A percentile compares a stretch with the other conserved stretches of the same genome.
phyloP scores from a whole-genome alignment of 768 basidiomycete species.

The Goffeauzyma gilvescens region DNA sequence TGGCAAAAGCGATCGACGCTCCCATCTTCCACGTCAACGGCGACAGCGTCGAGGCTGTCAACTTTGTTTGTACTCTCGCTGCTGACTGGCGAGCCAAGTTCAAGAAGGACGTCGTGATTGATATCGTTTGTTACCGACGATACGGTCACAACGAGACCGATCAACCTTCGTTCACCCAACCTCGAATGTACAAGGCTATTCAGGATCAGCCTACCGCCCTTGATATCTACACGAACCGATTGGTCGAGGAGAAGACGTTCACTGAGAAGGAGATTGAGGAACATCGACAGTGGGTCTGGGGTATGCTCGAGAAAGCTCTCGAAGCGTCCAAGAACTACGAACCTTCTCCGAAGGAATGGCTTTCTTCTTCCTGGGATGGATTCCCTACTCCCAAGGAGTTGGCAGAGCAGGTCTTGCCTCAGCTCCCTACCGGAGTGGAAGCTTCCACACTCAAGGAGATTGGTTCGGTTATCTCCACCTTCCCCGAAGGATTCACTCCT shows the following conservation, averaged over 20 bases:
- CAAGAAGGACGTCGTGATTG: slow-evolving; percentile 96
- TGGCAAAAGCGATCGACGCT: slow-evolving; percentile 93
- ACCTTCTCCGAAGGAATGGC: slow-evolving; percentile 87
- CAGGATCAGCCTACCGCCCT: slow-evolving; percentile 80
- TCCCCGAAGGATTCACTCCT: slow-evolving; percentile 64
- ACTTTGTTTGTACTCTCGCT: slow-evolving; percentile 92
- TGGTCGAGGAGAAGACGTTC: slow-evolving; percentile 78
- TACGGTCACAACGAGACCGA: slow-evolving; percentile 99
- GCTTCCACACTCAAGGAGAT: slow-evolving; percentile 58
- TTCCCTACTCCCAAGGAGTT: slow-evolving; percentile 95
- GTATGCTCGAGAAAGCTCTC: slow-evolving; percentile 92
- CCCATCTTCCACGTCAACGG: slow-evolving; percentile 99
- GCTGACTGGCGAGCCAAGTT: slow-evolving; percentile 96
- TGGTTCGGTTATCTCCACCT: slow-evolving; percentile 69
- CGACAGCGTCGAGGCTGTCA: slow-evolving; percentile 94
- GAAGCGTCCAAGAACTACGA: slow-evolving; percentile 87
- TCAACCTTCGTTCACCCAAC: slow-evolving; percentile 96
- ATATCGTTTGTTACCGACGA: slow-evolving; percentile 96
- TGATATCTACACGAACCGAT: slow-evolving; percentile 75
- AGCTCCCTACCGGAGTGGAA: slow-evolving; percentile 64
- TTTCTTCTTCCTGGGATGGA: slow-evolving; percentile 91
- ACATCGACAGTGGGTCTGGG: slow-evolving; percentile 99
- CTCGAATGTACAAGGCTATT: slow-evolving; percentile 95
- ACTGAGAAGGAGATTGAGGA: slow-evolving; percentile 92
- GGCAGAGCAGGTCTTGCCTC: slow-evolving; percentile 78